Evolutionary conservation across 2,329 filamentous ascomycete species (phyloP), one percentile per base, ranked within the genome.

Genomic region (Alternaria conjuncta): DNA sequence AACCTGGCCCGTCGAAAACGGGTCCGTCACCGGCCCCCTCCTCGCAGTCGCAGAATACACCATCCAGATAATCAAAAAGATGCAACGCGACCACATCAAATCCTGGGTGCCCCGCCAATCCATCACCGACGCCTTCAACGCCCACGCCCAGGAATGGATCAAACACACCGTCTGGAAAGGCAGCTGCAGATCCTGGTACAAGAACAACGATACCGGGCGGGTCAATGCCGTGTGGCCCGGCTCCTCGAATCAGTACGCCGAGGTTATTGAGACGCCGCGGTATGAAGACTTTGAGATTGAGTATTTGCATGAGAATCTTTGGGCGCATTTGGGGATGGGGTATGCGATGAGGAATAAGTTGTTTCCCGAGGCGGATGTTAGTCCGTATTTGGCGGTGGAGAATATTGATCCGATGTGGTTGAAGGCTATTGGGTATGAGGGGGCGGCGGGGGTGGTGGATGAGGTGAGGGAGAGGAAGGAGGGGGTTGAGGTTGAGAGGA

Each of bases 161-260:
- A 84, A 82, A 68, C 80, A 84, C 61, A 85, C 83, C 0, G 83
- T 85, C 8, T 86, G 82, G 82, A 83, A 82, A 60, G 78, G 81
- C 23, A 75, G 80, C 6, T 84, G 83, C 59, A 77, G 82, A 46
- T 69, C 70, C 1, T 84, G 82, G 82, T 84, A 84, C 72, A 82
- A 82, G 69, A 80, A 86, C 69, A 78, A 80, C 28, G 70, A 76
- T 0, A 79, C 77, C 1, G 77, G 76, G 2, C 71, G 76, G 5
- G 74, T 80, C 21, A 78, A 78, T 21, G 75, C 84, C 4, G 76
- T 87, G 2, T 87, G 82, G 81, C 85, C 85, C 0, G 86, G 85
- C 4, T 82, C 79, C 4, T 83, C 81, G 0, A 79, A 86, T 45
- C 84, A 86, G 57, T 86, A 86, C 63, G 76, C 71, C 20, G 70